These are phyloP conservation scores for Ustilaginoidea virens DNA, from an alignment of 2,329 filamentous ascomycete genomes.

Conservation along the genomic window DNA sequence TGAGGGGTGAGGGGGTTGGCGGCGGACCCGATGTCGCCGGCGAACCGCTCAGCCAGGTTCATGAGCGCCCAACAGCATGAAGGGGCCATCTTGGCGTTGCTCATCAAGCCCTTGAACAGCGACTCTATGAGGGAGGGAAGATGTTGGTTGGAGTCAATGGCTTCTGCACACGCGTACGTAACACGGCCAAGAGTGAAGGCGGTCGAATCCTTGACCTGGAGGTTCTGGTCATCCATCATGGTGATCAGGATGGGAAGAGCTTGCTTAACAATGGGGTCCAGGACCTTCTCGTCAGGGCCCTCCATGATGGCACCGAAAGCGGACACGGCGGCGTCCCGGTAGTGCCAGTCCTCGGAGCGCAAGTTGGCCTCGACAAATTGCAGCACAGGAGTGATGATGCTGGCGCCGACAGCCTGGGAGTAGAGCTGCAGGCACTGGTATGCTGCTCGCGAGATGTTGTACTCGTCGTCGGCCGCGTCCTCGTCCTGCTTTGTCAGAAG, in stretches of 20 bases:
- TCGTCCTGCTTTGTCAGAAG: constrained; percentile 95
- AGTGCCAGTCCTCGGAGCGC: constrained; percentile 83
- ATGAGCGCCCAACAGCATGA: constrained; percentile 99
- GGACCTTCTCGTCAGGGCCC: constrained; percentile 79
- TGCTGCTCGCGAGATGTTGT: constrained; percentile 86
- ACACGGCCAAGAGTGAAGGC: constrained; percentile 93
- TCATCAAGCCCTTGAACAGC: constrained; percentile 78
- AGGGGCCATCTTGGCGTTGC: constrained; percentile 89
- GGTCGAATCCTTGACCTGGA: constrained; percentile 90
- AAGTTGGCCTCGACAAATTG: constrained; percentile 86
- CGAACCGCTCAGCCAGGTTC: constrained; percentile 93
- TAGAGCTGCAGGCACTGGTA: constrained; percentile 97
- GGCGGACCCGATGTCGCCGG: constrained; percentile 62
- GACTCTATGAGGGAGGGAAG: constrained; percentile 74
- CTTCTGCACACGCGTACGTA: constrained; percentile 81
- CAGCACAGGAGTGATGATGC: constrained; percentile 75
- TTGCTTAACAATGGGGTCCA: constrained; percentile 92
- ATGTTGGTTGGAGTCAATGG: constrained; percentile 73
- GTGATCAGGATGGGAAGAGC: constrained; percentile 80
- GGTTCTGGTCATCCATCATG: constrained; percentile 77
- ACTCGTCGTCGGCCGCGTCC: constrained; percentile 91
- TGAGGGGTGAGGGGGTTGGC: constrained; percentile 78
- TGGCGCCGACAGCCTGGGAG: constrained; percentile 73
- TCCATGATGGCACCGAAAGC: constrained; percentile 99
- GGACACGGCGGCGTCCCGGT: constrained; percentile 87